These are phyloP conservation scores for Linum usitatissimum DNA, from an alignment of 345 rosid genomes.

Conservation along the genomic window DNA sequence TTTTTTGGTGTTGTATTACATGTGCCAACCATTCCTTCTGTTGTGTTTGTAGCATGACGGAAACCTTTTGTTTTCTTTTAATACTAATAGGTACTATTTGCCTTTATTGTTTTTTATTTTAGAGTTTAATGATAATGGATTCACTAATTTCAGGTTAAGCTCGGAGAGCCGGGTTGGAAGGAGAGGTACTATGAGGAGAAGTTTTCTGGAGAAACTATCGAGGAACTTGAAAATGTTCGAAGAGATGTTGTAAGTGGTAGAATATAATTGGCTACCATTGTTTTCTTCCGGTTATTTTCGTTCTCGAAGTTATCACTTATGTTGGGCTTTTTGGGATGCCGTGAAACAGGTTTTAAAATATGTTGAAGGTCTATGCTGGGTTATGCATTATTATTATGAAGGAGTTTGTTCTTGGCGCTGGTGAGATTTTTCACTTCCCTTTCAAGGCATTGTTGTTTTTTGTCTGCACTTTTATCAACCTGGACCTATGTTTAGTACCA, in stretches of 20 bases:
- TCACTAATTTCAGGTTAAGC: conserved; percentile 42
- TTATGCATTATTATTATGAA: conserved; percentile 91
- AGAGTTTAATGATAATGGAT: background rate
- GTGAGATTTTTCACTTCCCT: conserved; percentile 32
- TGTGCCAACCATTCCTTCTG: background rate
- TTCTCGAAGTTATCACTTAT: background rate
- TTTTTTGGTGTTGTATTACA: background rate
- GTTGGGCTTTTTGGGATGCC: conserved; percentile 13
- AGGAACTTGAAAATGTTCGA: conserved; percentile 62
- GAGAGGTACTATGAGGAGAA: conserved; percentile 92
- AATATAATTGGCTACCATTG: conserved; percentile 2
- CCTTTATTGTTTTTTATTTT: no score
- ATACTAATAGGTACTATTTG: background rate
- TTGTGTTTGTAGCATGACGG: background rate
- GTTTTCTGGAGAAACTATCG: conserved; percentile 46
- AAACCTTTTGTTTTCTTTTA: background rate
- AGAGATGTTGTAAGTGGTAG: conserved; percentile 72
- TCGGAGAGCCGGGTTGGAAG: conserved; percentile 84
- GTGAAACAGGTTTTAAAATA: conserved; percentile 57
- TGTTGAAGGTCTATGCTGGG: conserved; percentile 93
- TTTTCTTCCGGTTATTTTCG: background rate
- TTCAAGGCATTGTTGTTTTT: background rate
- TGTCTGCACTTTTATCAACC: background rate
- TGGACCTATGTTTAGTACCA: background rate
- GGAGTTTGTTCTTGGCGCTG: conserved; percentile 98